phyloP scores from a whole-genome alignment of 305 asterid species.

The Fraxinus ornus region DNA sequence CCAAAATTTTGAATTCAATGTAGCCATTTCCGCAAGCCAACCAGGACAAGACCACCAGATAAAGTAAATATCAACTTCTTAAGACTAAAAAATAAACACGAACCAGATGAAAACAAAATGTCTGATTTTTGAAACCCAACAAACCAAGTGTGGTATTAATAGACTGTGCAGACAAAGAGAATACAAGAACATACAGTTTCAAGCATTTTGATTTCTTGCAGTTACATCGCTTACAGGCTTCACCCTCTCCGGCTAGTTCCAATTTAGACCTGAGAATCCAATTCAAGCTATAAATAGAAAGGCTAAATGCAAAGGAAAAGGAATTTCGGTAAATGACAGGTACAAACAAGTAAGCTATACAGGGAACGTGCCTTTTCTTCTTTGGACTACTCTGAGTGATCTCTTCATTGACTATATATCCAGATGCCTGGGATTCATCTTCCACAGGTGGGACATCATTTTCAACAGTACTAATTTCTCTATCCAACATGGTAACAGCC shows the following conservation, averaged over 20 bases:
- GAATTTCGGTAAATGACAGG: background rate
- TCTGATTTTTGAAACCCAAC: background rate
- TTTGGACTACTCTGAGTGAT: slow-evolving; percentile 67
- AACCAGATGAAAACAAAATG: background rate
- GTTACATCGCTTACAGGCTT: slow-evolving; percentile 81
- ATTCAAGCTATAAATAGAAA: slow-evolving; percentile 25
- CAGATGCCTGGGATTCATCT: slow-evolving; percentile 45
- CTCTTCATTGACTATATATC: slow-evolving; percentile 49
- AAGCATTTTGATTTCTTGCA: slow-evolving; percentile 97
- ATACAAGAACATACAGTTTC: slow-evolving; percentile 68
- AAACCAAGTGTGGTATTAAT: background rate
- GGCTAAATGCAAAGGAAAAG: background rate
- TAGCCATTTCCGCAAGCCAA: background rate
- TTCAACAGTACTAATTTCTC: slow-evolving; percentile 37
- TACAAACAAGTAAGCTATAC: background rate
- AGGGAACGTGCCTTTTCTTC: slow-evolving; percentile 66
- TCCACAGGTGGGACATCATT: slow-evolving; percentile 39
- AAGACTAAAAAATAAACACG: background rate
- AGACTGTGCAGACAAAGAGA: background rate
- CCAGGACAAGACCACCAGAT: background rate
- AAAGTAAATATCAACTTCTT: background rate
- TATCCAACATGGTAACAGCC: slow-evolving; percentile 36
- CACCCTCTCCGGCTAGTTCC: slow-evolving; percentile 58
- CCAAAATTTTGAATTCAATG: background rate
- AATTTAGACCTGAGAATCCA: slow-evolving; percentile 51